Evolutionary conservation across 495 filamentous ascomycete species (phyloP), one percentile per base, ranked within the genome.

Genomic region (Trichoderma gamsii): DNA sequence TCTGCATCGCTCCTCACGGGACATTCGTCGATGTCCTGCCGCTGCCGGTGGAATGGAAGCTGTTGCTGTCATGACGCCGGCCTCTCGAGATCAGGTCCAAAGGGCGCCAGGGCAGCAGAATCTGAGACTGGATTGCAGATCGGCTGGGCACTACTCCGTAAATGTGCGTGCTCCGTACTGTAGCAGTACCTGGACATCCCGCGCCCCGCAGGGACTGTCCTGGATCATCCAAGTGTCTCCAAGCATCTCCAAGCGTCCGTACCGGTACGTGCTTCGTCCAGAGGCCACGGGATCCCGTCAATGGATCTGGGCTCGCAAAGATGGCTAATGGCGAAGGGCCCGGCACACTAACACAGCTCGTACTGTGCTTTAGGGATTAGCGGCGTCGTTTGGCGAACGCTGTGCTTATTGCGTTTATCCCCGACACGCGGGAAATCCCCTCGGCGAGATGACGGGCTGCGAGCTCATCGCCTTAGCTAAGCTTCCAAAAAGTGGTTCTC

Each of bases 91-190:
- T 25, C 13, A 29, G 2, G 15, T 25, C 56, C 56, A 15, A 25
- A 32, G 56, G 23, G 27, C 25, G 56, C 23, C 27, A 32, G 56
- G 23, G 23, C 56, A 15, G 1, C 56, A 61, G 21, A 49, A 67
- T 67, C 65, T 67, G 65, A 67, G 44, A 67, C 65, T 52, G 13
- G 63, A 52, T 38, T 66, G 65, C 65, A 67, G 65, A 67, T 67
- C 65, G 65, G 65, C 35, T 67, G 65, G 56, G 56, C 56, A 25
- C 56, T 61, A 61, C 56, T 61, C 56, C 56, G 25, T 18, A 61
- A 61, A 61, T 61, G 27, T 11, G 27, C 56, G 56, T 61, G 11
- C 56, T 32, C 56, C n/a, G 15, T 29, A 32, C 56, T 7, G 15
- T 29, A 32, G 12, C 27, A 32, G 56, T 61, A 32, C 56, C 56